phyloP scores from a whole-genome alignment of 176 grass and related monocot genomes.

The Rhynchospora pubera region DNA sequence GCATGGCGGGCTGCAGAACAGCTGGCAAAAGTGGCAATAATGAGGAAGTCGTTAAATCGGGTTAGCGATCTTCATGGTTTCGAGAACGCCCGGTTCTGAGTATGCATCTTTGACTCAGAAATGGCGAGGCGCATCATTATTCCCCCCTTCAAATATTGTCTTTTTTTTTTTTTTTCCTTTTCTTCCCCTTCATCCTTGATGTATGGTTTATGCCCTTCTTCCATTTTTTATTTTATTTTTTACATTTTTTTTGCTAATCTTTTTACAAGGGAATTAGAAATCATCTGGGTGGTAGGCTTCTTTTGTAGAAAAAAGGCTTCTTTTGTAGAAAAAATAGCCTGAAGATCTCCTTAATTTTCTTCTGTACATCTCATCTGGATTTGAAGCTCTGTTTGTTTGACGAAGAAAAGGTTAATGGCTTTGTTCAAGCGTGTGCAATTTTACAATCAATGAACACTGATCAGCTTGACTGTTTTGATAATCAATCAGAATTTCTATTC shows the following conservation, averaged over 20 bases:
- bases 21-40: constrained; percentile 93
- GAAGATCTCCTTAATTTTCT: not conserved
- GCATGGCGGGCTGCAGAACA: constrained; percentile 96
- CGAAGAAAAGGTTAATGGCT: not conserved
- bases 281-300: not conserved
- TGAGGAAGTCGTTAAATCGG: constrained; percentile 84
- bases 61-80: constrained; percentile 89
- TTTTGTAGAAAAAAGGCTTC: constrained; percentile 16
- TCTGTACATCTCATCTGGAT: constrained; percentile 14
- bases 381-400: not conserved
- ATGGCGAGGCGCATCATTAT: constrained; percentile 13
- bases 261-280: constrained; percentile 5
- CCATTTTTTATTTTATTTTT: not conserved
- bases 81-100: constrained; percentile 93
- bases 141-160: not conserved
- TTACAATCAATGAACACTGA: not conserved
- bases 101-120: constrained; percentile 9
- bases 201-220: not conserved
- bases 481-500: not conserved
- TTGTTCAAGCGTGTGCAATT: not conserved
- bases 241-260: not conserved
- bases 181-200: not conserved
- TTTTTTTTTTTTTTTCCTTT: not conserved
- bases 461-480: not conserved
- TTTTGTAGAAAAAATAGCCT: constrained; percentile 10